Conservation (phyloP, 2,329 filamentous ascomycete species). For the Aspergillus bombycis region DNA sequence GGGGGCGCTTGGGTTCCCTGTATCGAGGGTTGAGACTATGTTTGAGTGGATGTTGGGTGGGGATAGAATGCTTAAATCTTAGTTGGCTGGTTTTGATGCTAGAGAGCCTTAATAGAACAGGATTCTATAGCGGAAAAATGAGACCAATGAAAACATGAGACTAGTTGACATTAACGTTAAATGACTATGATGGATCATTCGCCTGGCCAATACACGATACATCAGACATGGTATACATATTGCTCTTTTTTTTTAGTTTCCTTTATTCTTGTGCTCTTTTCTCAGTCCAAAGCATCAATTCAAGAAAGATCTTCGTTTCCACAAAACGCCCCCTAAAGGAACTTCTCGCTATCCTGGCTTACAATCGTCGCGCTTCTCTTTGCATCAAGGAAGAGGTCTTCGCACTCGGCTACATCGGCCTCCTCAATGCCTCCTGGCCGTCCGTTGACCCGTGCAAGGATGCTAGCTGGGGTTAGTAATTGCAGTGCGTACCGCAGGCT, state of each 20-base stretch:
- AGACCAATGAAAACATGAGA: background rate
- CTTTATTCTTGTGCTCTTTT: conserved; percentile 5
- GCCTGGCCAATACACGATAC: conserved; percentile 21
- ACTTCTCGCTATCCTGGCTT: conserved; percentile 65
- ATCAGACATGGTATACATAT: conserved; percentile 28
- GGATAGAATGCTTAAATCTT: background rate
- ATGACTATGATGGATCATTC: conserved; percentile 16
- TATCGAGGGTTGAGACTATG: conserved; percentile 7
- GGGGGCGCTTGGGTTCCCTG: conserved; percentile 11
- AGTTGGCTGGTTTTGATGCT: background rate
- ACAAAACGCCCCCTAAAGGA: conserved; percentile 52
- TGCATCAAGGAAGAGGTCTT: conserved; percentile 82
- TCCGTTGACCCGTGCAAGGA: conserved; percentile 83
- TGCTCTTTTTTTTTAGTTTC: conserved; percentile 9
- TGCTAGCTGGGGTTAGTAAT: conserved; percentile 84
- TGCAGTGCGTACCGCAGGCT: conserved; percentile 92
- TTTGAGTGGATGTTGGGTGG: conserved; percentile 1
- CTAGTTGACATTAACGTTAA: conserved; percentile 23
- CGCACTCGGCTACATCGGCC: conserved; percentile 77
- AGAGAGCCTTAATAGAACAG: background rate
- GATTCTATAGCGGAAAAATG: conserved; percentile 4
- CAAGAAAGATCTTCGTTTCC: conserved; percentile 19
- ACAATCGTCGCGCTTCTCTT: conserved; percentile 75
- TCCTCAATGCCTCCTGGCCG: conserved; percentile 72
- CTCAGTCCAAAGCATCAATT: background rate